Evolutionary conservation across 768 basidiomycete genomes (phyloP), one percentile per base, ranked within the genome.

Genomic region (Boletus coccyginus): DNA sequence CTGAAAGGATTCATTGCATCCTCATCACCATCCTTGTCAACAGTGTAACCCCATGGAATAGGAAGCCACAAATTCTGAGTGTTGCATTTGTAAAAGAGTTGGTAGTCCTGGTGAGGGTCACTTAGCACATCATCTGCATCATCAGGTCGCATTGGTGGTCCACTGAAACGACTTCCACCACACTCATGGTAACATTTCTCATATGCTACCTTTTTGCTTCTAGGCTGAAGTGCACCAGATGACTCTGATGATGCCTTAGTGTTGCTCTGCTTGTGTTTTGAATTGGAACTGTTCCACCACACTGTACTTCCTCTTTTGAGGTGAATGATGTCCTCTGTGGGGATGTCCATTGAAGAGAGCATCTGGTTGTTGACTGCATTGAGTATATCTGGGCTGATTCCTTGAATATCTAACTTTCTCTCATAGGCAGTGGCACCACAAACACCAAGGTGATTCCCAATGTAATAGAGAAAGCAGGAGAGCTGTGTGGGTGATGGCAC

Each of bases 11-110:
- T n/a, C n/a, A 38, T 2, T 6, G 13, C n/a, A n/a, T n/a, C n/a
- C n/a, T 58, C 46, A 11, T 55, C 47, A 11, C 1, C 36, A 17
- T 50, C 35, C 19, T 57, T 36, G 12, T 24, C n/a, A 21, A 62
- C 55, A 36, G 41, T 13, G 6, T 31, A 62, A 2, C 50, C 56
- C 3, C 3, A 33, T 1, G 21, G 59, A 40, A 57, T 42, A 2
- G 46, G 43, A 42, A 60, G 42, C 59, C 55, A 62, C 17, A 41
- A n/a, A 0, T 48, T 46, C 2, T 52, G 47, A 0, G 13, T 44
- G 0, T 51, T 32, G 12, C 52, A 57, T 11, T n/a, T 31, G 29
- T 61, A 59, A 7, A n/a, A 52, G n/a, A 58, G 13, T 39, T 53
- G 40, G 31, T 58, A 61, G 17, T 59, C 52, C n/a, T n/a, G n/a